Evolutionary conservation across 345 rosid genomes (phyloP).

Genomic region (Salix purpurea): DNA sequence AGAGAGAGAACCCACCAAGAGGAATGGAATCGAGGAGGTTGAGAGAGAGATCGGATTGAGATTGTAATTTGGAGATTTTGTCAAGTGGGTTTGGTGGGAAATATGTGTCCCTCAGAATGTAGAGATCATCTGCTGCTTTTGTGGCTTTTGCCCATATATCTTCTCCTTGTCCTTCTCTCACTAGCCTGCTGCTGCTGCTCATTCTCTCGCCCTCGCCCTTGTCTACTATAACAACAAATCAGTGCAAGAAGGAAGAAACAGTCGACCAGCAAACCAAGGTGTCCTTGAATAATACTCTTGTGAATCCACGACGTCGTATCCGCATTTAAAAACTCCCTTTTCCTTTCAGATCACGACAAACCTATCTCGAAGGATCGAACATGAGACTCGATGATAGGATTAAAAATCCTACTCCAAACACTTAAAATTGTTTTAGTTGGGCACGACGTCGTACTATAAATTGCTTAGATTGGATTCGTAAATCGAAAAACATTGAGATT

Average conservation of each 20-base stretch:
- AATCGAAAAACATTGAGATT: too few relatives aligned
- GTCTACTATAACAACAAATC: neutral
- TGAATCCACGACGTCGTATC: too few relatives aligned
- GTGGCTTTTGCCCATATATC: conserved; percentile 35
- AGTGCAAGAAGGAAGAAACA: neutral
- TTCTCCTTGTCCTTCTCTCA: conserved; percentile 10
- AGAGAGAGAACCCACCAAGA: conserved; percentile 30
- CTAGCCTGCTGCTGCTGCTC: neutral
- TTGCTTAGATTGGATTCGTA: conserved; percentile 24
- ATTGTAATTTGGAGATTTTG: conserved; percentile 42
- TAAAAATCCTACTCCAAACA: neutral
- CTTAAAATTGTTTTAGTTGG: neutral
- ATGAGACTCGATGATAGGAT: neutral
- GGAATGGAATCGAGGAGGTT: conserved; percentile 59
- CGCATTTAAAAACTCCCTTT: too few relatives aligned
- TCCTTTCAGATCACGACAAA: too few relatives aligned
- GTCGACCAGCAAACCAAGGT: too few relatives aligned
- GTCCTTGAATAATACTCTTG: too few relatives aligned
- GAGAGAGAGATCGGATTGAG: conserved; percentile 51
- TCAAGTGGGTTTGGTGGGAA: conserved; percentile 54
- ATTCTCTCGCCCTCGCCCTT: neutral
- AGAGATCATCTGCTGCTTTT: conserved; percentile 46
- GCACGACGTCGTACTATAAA: conserved; percentile 7
- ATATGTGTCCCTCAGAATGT: conserved; percentile 50
- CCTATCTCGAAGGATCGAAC: neutral